Conservation (phyloP, 768 basidiomycete species). For the Pleurotus cornucopiae region DNA sequence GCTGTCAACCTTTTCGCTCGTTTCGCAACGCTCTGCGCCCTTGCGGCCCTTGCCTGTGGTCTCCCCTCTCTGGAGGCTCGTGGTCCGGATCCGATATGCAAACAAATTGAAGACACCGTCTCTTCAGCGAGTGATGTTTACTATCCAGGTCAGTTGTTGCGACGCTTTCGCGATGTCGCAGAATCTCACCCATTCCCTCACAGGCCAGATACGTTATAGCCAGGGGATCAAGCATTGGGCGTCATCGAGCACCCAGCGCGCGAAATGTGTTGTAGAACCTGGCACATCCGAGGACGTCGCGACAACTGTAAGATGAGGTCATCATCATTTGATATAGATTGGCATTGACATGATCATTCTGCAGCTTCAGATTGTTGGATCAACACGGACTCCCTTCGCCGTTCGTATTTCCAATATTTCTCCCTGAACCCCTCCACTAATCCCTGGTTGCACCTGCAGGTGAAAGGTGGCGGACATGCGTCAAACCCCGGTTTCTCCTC, state of each 20-base stretch:
- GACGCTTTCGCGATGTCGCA: background rate
- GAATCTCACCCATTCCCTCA: background rate
- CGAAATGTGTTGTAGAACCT: constrained; percentile 57
- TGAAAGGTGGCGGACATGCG: constrained; percentile 62
- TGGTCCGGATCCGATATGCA: background rate
- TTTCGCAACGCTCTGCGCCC: background rate
- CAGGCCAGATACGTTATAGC: constrained; percentile 27
- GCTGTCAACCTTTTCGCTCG: background rate
- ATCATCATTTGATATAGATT: no score
- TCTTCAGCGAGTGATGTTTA: constrained; percentile 44
- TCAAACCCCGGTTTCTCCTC: constrained; percentile 57
- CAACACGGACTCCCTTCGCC: constrained; percentile 47
- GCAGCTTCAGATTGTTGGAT: constrained; percentile 45
- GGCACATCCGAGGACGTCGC: constrained; percentile 48
- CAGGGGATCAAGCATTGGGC: constrained; percentile 50
- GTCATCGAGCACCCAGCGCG: constrained; percentile 37
- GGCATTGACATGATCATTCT: background rate
- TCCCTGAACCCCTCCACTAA: background rate
- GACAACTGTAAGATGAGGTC: constrained; percentile 32
- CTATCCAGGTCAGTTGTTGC: constrained; percentile 27
- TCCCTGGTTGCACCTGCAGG: constrained; percentile 25
- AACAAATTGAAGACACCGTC: constrained; percentile 12
- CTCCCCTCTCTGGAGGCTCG: background rate
- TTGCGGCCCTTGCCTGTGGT: background rate
- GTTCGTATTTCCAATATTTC: constrained; percentile 23